Evolutionary conservation across 2,329 filamentous ascomycete genomes (phyloP), one percentile per base, ranked within the genome.

Genomic region (Trichoderma citrinoviride): DNA sequence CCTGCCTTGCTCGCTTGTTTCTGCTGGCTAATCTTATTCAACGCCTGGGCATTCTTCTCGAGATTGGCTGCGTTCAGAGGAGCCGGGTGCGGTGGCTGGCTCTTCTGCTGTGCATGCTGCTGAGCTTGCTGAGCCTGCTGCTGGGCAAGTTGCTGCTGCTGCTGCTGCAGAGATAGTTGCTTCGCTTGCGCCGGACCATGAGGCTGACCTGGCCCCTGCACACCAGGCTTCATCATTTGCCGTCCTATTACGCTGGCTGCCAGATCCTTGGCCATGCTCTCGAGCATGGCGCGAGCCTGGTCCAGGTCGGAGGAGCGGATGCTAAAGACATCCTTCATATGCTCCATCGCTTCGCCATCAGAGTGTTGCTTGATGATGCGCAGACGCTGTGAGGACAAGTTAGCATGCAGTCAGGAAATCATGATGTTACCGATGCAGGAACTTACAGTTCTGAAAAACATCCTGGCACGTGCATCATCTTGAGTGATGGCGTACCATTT

Each of bases 381-480:
- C 29, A 79, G 74, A 66, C 85, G 83, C 85, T 88, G 70, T 46
- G 8, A 40, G 3, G n/a, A 6, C 27, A 65, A 44, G 71, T 82
- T 73, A 82, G 77, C 67, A 65, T 57, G 17, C 10, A 40, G 15
- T 27, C 19, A 12, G 5, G 3, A 15, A 10, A 19, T 55, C 15
- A 25, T 15, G 12, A 10, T 14, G 7, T 6, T n/a, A n/a, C n/a
- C n/a, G n/a, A n/a, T n/a, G n/a, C n/a, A n/a, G 17, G 19, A 8
- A 79, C 83, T 78, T 76, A 85, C 83, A 67, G 77, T 78, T 69
- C 79, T 79, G 75, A 85, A 84, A 67, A 84, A 86, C 74, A 80
- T 77, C 68, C 76, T 80, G 5, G 82, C 81, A 43, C 83, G 79
- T 12, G 68, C 70, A 61, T 86, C 83, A 64, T 86, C 83, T 17